phyloP scores from a whole-genome alignment of 768 basidiomycete genomes.

The Pleurotus cornucopiae region DNA sequence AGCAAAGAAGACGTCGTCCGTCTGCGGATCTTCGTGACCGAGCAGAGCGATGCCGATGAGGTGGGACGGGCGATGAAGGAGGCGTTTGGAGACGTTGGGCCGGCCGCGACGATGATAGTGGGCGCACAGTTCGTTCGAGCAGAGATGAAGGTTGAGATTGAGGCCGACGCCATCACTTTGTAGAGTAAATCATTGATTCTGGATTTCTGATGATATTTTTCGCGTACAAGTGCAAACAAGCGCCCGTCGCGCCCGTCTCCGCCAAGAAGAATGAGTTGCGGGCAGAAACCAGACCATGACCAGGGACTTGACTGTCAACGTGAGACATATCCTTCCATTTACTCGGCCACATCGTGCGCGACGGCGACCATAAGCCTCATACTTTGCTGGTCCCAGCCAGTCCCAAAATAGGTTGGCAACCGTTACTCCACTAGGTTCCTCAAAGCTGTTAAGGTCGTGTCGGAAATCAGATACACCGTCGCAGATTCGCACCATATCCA shows the following conservation, averaged over 20 bases:
- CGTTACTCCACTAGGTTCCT: constrained; percentile 2
- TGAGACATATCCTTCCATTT: too few species aligned
- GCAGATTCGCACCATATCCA: background rate
- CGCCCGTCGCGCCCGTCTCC: too few species aligned
- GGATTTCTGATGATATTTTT: too few species aligned
- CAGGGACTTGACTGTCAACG: too few species aligned
- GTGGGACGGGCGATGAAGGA: constrained; percentile 39
- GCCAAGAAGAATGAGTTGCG: too few species aligned
- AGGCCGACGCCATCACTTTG: constrained; percentile 37
- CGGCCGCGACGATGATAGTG: constrained; percentile 52
- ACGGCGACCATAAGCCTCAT: too few species aligned
- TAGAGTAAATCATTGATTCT: too few species aligned
- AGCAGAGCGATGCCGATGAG: constrained; percentile 32
- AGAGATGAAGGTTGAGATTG: constrained; percentile 53
- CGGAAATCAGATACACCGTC: too few species aligned
- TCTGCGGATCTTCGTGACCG: constrained; percentile 45
- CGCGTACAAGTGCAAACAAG: too few species aligned
- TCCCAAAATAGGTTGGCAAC: constrained; percentile 4
- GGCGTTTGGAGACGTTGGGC: constrained; percentile 34
- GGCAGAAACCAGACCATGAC: too few species aligned
- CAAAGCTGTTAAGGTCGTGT: constrained; percentile 5
- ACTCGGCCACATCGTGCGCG: too few species aligned
- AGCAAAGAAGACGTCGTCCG: constrained; percentile 39
- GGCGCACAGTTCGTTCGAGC: constrained; percentile 40
- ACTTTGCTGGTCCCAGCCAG: too few species aligned